Conservation (phyloP, 164 flowering plant genomes). For the Paratinospora sagittata region DNA sequence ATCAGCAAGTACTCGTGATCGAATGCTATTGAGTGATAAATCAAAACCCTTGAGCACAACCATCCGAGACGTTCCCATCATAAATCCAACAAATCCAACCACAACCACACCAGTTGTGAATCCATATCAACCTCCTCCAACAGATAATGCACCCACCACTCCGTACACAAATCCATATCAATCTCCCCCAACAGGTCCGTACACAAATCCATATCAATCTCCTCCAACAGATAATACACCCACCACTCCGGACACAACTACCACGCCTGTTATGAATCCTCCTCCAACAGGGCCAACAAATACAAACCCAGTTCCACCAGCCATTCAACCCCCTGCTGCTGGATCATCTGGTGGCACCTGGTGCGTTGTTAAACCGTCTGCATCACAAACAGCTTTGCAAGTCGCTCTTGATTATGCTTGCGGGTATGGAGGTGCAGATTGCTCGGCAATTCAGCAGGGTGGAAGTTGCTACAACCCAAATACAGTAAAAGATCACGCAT, state of each 20-base stretch:
- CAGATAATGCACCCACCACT: too few species aligned
- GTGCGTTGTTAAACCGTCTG: constrained; percentile 68
- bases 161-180: too few species aligned
- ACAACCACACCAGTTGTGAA: constrained; percentile 8
- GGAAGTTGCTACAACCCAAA: constrained; percentile 72
- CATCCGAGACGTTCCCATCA: constrained; percentile 46
- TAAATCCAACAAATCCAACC: constrained; percentile 41
- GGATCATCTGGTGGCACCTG: constrained; percentile 35
- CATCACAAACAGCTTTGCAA: constrained; percentile 62
- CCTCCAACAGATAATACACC: background rate
- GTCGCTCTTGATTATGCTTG: constrained; percentile 87
- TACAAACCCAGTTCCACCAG: constrained; percentile 25
- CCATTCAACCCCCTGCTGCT: constrained; percentile 25
- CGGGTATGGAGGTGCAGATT: constrained; percentile 77
- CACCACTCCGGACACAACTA: constrained; percentile 19
- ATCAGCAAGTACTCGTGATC: constrained; percentile 12
- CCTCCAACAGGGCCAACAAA: constrained; percentile 14
- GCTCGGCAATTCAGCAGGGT: constrained; percentile 59
- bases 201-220: too few species aligned
- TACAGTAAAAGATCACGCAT: constrained; percentile 63
- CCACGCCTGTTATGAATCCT: background rate
- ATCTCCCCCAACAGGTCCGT: too few species aligned
- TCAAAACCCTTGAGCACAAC: constrained; percentile 9
- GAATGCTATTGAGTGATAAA: constrained; percentile 1
- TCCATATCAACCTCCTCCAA: too few species aligned